A percentile compares a stretch with the other conserved stretches of the same genome.
Evolutionary conservation across 2,329 filamentous ascomycete species (phyloP).

Genomic region (Ceratocystis albifundus): DNA sequence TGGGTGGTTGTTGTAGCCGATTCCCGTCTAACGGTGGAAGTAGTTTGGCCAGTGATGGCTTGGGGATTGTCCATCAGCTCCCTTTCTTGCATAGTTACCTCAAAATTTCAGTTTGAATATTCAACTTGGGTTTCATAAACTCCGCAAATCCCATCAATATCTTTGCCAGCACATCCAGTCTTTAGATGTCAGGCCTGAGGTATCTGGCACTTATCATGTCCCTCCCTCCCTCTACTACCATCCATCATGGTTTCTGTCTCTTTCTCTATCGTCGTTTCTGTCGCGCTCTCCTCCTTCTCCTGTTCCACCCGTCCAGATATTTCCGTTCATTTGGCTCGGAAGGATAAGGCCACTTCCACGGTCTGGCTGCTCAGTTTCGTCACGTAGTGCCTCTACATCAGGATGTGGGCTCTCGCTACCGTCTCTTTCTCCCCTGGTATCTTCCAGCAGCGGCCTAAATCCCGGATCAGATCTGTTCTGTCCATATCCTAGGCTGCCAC

Average conservation of each 20-base stretch:
- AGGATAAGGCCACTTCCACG: background rate
- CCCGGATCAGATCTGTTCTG: background rate
- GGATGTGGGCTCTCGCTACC: background rate
- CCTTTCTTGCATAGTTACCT: no score
- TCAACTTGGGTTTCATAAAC: no score
- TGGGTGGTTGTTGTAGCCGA: no score
- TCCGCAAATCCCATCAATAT: no score
- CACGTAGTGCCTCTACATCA: background rate
- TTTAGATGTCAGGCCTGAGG: background rate
- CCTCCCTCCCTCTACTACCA: background rate
- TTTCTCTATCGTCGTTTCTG: background rate
- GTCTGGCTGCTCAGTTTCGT: background rate
- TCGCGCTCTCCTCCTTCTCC: background rate
- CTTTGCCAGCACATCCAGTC: background rate
- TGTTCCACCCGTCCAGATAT: background rate
- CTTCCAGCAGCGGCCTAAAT: constrained; percentile 7
- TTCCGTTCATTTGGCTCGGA: background rate
- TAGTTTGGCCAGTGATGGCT: no score
- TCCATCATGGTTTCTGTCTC: background rate
- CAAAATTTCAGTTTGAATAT: no score
- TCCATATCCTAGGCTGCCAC: background rate
- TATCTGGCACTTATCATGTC: background rate
- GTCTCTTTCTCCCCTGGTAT: background rate
- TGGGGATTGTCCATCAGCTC: no score
- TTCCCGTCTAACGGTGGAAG: no score